Evolutionary conservation across 169 alveolate species (phyloP), one percentile per base, ranked within the genome.

Genomic region (Eimeria maxima): DNA sequence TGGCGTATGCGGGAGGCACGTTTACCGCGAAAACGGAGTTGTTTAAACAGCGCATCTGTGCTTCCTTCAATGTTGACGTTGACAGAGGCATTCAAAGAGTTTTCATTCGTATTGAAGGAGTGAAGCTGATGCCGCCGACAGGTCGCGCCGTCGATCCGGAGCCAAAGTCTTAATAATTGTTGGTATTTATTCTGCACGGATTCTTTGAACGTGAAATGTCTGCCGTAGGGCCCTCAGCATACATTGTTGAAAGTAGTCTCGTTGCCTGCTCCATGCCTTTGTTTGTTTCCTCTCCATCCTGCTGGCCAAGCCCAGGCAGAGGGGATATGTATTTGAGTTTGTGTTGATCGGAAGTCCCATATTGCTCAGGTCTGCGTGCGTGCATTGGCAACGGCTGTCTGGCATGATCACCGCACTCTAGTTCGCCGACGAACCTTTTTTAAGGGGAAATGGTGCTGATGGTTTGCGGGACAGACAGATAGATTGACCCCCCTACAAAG

Each of bases 51-150:
- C 78, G 86, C 60, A 91, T 91, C 81, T 91, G 95, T 47, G 95
- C 95, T 10, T 83, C 95, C 44, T 74, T 73, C 81, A 84, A 60
- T 33, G 95, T 90, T 24, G 78, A 63, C 4, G 33, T 91, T 33
- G 95, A 91, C 90, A 45, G 95, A n/a, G 95, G 95, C 63, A 91
- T 76, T 33, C 90, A 91, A 65, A 86, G 95, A 27, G 95, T 91
- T 5, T 91, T 91, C 44, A 73, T 91, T 38, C 95, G 95, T 33
- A 91, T 91, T 42, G 95, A 91, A 87, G 90, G 67, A 20, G 84
- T 91, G 78, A 74, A 60, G 67, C 90, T 80, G 63, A 80, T 80
- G 90, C 90, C 90, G 38, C 90, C 63, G 90, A 55, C 86, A 74
- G 86, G 47, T 27, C 86, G 86, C 60, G 86, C 53, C 53, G 86